phyloP scores from a whole-genome alignment of 139 green algal species.

The Chloropicon primus region DNA sequence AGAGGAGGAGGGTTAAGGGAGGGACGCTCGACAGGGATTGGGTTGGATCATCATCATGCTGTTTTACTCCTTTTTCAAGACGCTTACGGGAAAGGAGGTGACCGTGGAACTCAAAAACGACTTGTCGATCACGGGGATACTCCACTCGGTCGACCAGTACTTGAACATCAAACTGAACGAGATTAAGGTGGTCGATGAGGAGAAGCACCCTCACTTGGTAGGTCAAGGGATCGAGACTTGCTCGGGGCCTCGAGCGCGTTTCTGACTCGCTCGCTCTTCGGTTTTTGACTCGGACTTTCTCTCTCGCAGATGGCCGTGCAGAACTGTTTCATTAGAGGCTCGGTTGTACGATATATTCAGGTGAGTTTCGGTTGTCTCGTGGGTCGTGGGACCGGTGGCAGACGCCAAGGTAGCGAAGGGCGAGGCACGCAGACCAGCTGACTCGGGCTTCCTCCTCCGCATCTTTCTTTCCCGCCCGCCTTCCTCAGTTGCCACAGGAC shows the following conservation, averaged over 20 bases:
- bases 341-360: slow-evolving; percentile 87
- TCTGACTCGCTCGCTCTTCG: not conserved
- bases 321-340: slow-evolving; percentile 96
- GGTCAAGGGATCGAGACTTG: not conserved
- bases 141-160: slow-evolving; percentile 98
- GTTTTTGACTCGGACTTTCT: not conserved
- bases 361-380: too few species aligned
- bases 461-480: not conserved
- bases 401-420: too few species aligned
- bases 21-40: too few species aligned
- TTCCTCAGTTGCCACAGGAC: slow-evolving; percentile 59
- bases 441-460: too few species aligned
- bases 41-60: slow-evolving; percentile 63
- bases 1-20: not conserved
- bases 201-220: slow-evolving; percentile 94
- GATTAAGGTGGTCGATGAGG: slow-evolving; percentile 66
- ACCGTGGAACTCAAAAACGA: slow-evolving; percentile 99
- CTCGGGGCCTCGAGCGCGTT: not conserved
- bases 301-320: slow-evolving; percentile 68
- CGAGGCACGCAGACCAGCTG: too few species aligned
- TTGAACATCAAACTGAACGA: slow-evolving; percentile 97
- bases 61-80: slow-evolving; percentile 91
- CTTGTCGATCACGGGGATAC: slow-evolving; percentile 73
- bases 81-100: slow-evolving; percentile 80
- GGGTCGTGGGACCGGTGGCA: too few species aligned